Evolutionary conservation across 2,329 filamentous ascomycete genomes (phyloP), one percentile per base, ranked within the genome.

Genomic region (Hypoxylon sp.): DNA sequence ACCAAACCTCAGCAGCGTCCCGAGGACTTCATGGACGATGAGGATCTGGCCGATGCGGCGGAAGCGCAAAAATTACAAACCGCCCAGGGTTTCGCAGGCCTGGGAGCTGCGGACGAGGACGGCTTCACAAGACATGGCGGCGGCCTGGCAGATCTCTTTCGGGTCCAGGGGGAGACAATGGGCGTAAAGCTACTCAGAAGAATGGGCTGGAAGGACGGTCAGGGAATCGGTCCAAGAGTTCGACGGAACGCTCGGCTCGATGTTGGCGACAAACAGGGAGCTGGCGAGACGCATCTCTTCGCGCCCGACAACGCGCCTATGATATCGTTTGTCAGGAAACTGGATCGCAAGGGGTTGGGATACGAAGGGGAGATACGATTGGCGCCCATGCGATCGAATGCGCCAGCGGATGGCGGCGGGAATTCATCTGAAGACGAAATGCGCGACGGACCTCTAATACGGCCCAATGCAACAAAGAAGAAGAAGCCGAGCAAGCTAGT

Each of bases 21-120:
- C 0, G 92, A 98, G 73, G 93, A 98, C 71, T 98, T 93, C 68
- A 99, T 99, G 95, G 95, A 99, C 69, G 94, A 97, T 37, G 95
- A 99, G 73, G 95, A 99, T 74, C 79, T 96, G 27, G 90, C 89
- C 5, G 92, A 97, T 72, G 90, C 88, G 0, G 91, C 90, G 55
- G 92, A 97, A 74, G 82, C 89, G 2, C 85, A 88, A 68, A 84
- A 84, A 59, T 77, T 97, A 27, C 84, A 94, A 67, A 96, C 90
- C 0, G 81, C 86, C 0, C 81, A 87, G 49, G 83, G 83, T 0
- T 97, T 95, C 73, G 84, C 90, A 0, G 91, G 89, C 0, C 79
- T 97, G 24, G 93, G 92, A 1, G 82, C 84, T 24, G 88, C 87
- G 0, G 80, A 81, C 26, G 78, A 85, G 27, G 83, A 88, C 67